These are phyloP conservation scores for Botrytis paeoniae DNA, from an alignment of 2,329 filamentous ascomycete genomes.

Conservation along the genomic window DNA sequence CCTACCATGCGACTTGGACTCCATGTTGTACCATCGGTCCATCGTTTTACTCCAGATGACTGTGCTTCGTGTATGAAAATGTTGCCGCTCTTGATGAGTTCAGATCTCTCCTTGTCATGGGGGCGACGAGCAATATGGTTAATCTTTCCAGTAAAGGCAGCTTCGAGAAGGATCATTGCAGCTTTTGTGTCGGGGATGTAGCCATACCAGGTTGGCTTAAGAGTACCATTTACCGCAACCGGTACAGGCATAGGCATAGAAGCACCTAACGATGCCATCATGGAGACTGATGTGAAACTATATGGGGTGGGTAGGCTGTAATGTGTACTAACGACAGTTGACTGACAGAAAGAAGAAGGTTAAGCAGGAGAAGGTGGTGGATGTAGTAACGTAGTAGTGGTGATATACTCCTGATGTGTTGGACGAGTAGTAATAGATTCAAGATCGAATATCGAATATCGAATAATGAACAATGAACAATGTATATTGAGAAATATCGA, in stretches of 20 bases:
- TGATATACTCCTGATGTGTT: not conserved
- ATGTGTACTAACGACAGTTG: not conserved
- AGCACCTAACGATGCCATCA: constrained; percentile 6
- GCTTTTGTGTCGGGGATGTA: constrained; percentile 42
- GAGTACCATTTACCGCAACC: constrained; percentile 28
- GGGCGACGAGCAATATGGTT: constrained; percentile 78
- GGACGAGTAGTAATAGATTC: not conserved
- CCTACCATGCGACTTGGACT: constrained; percentile 92
- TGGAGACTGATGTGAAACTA: not conserved
- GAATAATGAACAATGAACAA: not conserved
- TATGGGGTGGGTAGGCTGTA: not conserved
- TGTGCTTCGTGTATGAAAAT: constrained; percentile 92
- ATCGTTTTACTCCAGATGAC: constrained; percentile 86
- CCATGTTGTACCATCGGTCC: constrained; percentile 91
- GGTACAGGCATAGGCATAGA: constrained; percentile 12
- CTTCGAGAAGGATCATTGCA: constrained; percentile 77
- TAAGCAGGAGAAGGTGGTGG: not conserved
- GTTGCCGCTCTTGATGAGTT: constrained; percentile 77
- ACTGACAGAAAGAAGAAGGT: not conserved
- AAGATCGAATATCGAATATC: not conserved
- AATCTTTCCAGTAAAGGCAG: constrained; percentile 66
- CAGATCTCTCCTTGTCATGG: constrained; percentile 75
- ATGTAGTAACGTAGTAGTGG: not conserved
- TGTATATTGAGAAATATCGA: not conserved
- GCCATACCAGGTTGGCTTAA: constrained; percentile 32